A percentile compares a stretch with the other conserved stretches of the same genome.
Evolutionary conservation across 2,329 filamentous ascomycete species (phyloP).

Genomic region (Aquanectria penicillioides): DNA sequence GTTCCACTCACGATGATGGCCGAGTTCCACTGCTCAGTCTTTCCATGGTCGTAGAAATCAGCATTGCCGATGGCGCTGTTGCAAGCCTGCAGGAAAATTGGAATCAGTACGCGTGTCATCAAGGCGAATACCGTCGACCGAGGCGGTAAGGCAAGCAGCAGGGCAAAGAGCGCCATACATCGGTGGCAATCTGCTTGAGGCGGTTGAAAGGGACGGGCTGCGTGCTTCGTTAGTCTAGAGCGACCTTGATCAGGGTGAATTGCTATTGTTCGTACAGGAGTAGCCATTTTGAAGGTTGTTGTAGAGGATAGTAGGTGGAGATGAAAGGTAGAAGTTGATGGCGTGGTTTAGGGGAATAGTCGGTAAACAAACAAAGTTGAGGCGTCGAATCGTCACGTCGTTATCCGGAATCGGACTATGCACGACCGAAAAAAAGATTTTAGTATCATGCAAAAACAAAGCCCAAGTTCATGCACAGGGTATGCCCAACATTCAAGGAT

Average conservation of each 20-base stretch:
- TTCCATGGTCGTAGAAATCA: constrained; percentile 86
- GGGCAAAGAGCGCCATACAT: constrained; percentile 70
- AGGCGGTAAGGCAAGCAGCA: constrained; percentile 34
- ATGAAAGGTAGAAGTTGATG: constrained; percentile 37
- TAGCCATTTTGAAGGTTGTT: constrained; percentile 47
- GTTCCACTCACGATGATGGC: constrained; percentile 79
- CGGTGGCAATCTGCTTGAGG: constrained; percentile 85
- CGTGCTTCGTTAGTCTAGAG: constrained; percentile 32
- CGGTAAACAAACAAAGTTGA: constrained; percentile 44
- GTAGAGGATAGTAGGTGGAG: constrained; percentile 30
- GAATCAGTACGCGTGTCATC: constrained; percentile 24
- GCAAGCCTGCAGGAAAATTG: constrained; percentile 72
- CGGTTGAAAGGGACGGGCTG: constrained; percentile 81
- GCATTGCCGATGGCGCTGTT: constrained; percentile 77
- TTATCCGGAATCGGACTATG: constrained; percentile 36
- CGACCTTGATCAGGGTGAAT: not conserved
- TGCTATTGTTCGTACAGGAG: constrained; percentile 45
- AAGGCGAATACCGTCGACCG: constrained; percentile 10
- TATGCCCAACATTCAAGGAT: constrained; percentile 13
- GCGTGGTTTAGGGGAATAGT: constrained; percentile 37
- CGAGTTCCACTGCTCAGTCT: constrained; percentile 90
- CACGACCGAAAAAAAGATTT: constrained; percentile 28
- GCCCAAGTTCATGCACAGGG: constrained; percentile 25
- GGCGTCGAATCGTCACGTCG: constrained; percentile 37
- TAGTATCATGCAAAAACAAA: constrained; percentile 23